A percentile compares a stretch with the other conserved stretches of the same genome.
Conservation (phyloP, 257 asterid species). For the Jacaranda mimosifolia region DNA sequence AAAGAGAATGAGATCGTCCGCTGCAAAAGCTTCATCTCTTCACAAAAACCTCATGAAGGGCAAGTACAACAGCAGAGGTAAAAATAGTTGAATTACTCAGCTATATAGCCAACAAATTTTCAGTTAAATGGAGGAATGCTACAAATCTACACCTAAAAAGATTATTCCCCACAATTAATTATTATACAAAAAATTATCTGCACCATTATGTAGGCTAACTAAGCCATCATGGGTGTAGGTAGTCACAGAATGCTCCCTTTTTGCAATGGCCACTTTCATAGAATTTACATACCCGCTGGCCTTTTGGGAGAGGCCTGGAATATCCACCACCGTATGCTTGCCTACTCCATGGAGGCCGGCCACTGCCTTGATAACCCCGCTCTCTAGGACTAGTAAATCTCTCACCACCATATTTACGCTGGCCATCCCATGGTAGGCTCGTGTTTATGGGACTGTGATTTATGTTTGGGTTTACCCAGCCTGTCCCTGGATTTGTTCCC, state of each 20-base stretch:
- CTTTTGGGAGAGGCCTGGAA: conserved; percentile 69
- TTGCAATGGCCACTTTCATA: conserved; percentile 90
- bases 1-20: too few species aligned
- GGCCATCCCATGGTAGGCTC: conserved; percentile 73
- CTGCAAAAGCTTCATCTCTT: too few species aligned
- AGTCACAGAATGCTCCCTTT: conserved; percentile 92
- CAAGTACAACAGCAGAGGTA: too few species aligned
- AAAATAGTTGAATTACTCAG: not conserved
- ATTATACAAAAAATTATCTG: conserved; percentile 42
- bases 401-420: conserved; percentile 68
- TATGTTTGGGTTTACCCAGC: conserved; percentile 65
- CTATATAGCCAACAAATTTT: conserved; percentile 20
- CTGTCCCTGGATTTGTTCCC: conserved; percentile 54
- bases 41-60: too few species aligned
- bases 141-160: conserved; percentile 25
- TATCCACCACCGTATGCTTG: conserved; percentile 73
- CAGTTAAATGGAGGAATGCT: not conserved
- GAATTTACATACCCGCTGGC: conserved; percentile 88
- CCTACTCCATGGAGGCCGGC: conserved; percentile 68
- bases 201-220: conserved; percentile 20
- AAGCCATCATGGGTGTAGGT: conserved; percentile 70
- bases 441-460: conserved; percentile 58
- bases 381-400: conserved; percentile 77
- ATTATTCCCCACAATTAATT: conserved; percentile 19
- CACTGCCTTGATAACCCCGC: conserved; percentile 63